Base-by-base conservation (phyloP, 495 filamentous ascomycete genomes). In the Aspergillus cristatus region DNA sequence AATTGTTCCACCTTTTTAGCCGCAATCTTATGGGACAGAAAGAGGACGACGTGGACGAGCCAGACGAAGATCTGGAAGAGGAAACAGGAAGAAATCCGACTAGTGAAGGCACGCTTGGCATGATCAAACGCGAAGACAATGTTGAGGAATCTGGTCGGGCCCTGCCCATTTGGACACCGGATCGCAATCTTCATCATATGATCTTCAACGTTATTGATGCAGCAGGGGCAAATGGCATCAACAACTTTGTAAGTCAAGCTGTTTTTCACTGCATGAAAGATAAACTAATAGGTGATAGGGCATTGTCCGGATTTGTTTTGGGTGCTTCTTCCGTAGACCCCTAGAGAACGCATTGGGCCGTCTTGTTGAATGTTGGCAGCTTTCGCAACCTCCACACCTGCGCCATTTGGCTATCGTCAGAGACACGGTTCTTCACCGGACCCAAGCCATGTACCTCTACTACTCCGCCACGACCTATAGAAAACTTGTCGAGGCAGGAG, bases 341-440 rank as follows among this genome's bases (percentile, higher is more conserved):
- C 43, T 78, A 20, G 81, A 85, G 46, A 63, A 67, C 32, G 51
- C 67, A 14, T 41, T 83, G 20, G 55, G 52, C 41, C 68, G 76
- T 18, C 48, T 84, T 17, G 71, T 71, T 1, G 72, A 81, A 45
- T 60, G 68, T 40, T 81, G 76, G 67, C 67, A 74, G 31, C 36
- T 72, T 18, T 76, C 75, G 2, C 81, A 85, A 41, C 81, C 81
- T 13, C 56, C 65, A 13, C 68, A 81, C 47, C 62, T 84, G 30
- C 71, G 71, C 17, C 75, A 82, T 48, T 54, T 80, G n/a, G 68
- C 73, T 16, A 64, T 84, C 14, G 63, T 85, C 28, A 60, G 76
- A 42, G 81, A 85, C 44, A 75, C 70, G 13, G 62, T 58, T 8
- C 61, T 80, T 14, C 60, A 57, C 10, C 60, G 60, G 2, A 76